Evolutionary conservation across 306 rosid species (phyloP).

Genomic region (Citrullus mucosospermus): DNA sequence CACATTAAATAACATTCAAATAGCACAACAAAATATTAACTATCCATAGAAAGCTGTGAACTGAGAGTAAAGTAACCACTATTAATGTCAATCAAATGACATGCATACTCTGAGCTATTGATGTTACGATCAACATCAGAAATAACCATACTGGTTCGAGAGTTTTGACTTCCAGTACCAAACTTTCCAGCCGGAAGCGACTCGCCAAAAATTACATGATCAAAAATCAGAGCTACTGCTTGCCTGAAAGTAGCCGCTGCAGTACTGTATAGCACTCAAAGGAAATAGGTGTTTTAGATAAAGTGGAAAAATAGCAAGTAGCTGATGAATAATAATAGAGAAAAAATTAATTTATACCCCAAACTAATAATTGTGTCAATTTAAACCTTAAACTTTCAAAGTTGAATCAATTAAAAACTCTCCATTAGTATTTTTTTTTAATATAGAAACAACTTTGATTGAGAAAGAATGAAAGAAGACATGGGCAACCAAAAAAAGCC

Average conservation of each 20-base stretch:
- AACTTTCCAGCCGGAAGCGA: conserved; percentile 84
- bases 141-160: conserved; percentile 63
- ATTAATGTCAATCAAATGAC: neutral
- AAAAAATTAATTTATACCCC: too few relatives aligned
- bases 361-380: too few relatives aligned
- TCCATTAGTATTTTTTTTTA: too few relatives aligned
- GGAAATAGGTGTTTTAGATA: conserved; percentile 13
- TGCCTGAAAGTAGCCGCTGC: conserved; percentile 99
- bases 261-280: conserved; percentile 54
- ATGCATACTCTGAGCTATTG: conserved; percentile 60
- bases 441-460: too few relatives aligned
- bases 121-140: conserved; percentile 73
- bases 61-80: neutral
- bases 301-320: conserved; percentile 3
- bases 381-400: too few relatives aligned
- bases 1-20: neutral
- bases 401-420: too few relatives aligned
- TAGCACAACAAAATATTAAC: neutral
- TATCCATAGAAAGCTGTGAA: conserved; percentile 1
- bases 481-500: too few relatives aligned
- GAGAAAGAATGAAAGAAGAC: too few relatives aligned
- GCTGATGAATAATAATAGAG: neutral
- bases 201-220: conserved; percentile 63
- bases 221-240: conserved; percentile 89
- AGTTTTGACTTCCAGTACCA: conserved; percentile 60